Conservation (phyloP, 2,329 filamentous ascomycete species). For the Claviceps humidiphila region DNA sequence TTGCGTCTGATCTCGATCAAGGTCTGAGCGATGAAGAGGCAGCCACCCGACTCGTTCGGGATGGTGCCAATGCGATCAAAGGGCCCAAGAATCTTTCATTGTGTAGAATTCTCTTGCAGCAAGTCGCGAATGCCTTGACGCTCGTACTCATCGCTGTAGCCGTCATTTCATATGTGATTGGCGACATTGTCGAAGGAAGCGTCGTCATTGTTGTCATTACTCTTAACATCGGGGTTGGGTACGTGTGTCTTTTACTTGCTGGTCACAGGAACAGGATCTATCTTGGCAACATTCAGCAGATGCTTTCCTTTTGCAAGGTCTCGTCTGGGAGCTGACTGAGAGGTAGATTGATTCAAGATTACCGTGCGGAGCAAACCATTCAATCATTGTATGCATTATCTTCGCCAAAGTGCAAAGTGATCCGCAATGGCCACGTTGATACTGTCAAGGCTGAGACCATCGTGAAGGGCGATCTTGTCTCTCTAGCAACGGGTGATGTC, state of each 20-base stretch:
- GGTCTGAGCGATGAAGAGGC: constrained; percentile 52
- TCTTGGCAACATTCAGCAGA: too few species aligned
- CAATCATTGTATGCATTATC: constrained; percentile 46
- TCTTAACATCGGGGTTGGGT: constrained; percentile 56
- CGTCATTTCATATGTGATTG: constrained; percentile 52
- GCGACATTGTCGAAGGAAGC: constrained; percentile 49
- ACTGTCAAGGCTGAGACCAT: constrained; percentile 42
- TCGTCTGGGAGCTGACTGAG: not conserved
- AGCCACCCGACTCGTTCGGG: constrained; percentile 46
- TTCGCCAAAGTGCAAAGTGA: constrained; percentile 45
- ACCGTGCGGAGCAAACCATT: constrained; percentile 48
- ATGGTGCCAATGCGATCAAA: constrained; percentile 61
- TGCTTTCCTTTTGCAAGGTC: not conserved
- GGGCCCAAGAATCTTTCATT: constrained; percentile 57
- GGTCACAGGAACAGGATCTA: not conserved
- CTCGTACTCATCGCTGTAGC: constrained; percentile 64
- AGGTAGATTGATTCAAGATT: constrained; percentile 43
- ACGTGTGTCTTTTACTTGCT: constrained; percentile 15
- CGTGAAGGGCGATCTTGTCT: constrained; percentile 53
- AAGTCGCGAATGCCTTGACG: constrained; percentile 66
- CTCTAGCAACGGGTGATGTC: constrained; percentile 51
- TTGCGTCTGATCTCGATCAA: constrained; percentile 35
- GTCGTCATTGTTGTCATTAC: constrained; percentile 51
- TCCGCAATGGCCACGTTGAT: constrained; percentile 37
- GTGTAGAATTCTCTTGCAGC: constrained; percentile 64